phyloP scores from a whole-genome alignment of 73 alveolate genomes.

The Tetrahymena malaccensis region DNA sequence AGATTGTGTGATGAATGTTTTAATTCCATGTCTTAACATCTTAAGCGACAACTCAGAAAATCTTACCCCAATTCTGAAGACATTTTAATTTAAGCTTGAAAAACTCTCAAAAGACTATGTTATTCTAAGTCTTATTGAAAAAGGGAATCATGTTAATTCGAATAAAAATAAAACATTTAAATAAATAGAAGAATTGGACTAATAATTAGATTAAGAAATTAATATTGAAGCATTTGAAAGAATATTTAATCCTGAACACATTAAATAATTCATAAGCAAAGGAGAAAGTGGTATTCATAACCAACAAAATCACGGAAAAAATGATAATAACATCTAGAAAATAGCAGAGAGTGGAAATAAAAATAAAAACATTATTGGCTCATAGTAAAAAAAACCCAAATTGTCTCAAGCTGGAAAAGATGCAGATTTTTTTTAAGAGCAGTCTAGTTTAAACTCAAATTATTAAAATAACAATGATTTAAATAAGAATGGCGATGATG shows the following conservation, averaged over 20 bases:
- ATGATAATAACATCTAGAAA: not conserved
- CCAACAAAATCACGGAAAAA: not conserved
- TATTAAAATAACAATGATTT: not conserved
- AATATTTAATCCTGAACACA: not conserved
- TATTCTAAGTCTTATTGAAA: not conserved
- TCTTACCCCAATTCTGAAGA: not conserved
- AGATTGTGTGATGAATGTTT: not conserved
- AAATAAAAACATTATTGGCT: not conserved
- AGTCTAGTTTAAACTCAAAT: not conserved
- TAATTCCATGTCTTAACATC: not conserved
- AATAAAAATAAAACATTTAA: not conserved
- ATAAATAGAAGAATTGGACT: not conserved
- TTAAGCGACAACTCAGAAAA: not conserved
- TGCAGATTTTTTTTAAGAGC: not conserved
- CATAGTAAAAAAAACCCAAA: not conserved
- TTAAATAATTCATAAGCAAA: not conserved
- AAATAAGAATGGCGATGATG: not conserved
- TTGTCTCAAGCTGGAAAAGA: not conserved
- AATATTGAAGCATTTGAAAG: not conserved
- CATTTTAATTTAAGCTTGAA: not conserved
- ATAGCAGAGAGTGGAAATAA: not conserved
- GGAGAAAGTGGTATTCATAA: not conserved
- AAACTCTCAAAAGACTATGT: not conserved
- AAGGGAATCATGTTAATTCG: not conserved
- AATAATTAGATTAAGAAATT: not conserved